Evolutionary conservation across 495 filamentous ascomycete species (phyloP), one percentile per base, ranked within the genome.

Genomic region (Neurospora sp.): DNA sequence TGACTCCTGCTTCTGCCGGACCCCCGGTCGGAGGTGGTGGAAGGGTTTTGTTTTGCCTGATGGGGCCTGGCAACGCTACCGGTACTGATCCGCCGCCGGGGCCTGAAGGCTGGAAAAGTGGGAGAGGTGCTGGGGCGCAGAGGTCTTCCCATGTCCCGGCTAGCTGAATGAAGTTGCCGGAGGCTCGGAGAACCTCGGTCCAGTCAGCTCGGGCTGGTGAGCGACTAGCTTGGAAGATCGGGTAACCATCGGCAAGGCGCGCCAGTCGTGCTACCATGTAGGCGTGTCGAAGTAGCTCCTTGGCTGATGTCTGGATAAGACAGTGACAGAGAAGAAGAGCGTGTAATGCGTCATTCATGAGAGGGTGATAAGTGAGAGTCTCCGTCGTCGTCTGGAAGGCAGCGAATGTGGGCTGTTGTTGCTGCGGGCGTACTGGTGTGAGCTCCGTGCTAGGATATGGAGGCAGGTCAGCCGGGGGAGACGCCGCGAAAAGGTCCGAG

Each of bases 221-320:
- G 38, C 92, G 86, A 34, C 90, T 89, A 8, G 91, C 88, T 71
- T 93, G 89, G 77, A 94, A 93, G 70, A 93, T 88, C 0, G 92
- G 92, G 78, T 92, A 93, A 19, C 92, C 92, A 78, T 94, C 92
- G 71, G 89, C 89, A 28, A 93, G 85, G 43, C 92, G 88, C 5
- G 89, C 86, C 19, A 94, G 88, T 1, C 92, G 89, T 24, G 91
- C 90, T 9, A 90, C 92, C 88, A 93, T 94, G 81, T 92, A 85
- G 1, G 92, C 91, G 77, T 94, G 91, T 42, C 92, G 90, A 70
- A 89, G 88, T 39, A 93, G 85, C 78, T 93, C 92, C 69, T 90
- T 92, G 21, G 87, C 80, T 0, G 92, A 89, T 2, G 92, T 94
- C 78, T 93, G 92, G 17, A 93, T 82, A 11, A 94, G 88, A 39